These are phyloP conservation scores for Backusella westeae DNA, from an alignment of 192 early-diverging fungal genomes.

Conservation along the genomic window DNA sequence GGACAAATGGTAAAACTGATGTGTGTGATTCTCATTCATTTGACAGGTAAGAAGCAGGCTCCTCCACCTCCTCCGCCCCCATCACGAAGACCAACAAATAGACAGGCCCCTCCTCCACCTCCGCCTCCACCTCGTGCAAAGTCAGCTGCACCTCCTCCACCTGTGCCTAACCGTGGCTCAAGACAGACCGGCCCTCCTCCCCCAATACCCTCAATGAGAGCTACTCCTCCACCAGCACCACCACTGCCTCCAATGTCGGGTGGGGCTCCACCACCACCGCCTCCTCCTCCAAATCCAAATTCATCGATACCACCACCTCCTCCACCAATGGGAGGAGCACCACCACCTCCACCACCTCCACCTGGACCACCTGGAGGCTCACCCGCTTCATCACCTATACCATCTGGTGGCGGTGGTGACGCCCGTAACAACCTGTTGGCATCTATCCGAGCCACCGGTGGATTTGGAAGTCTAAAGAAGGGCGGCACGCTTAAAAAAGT, in stretches of 20 bases:
- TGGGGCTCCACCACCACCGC: not conserved
- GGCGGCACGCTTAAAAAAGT: not conserved
- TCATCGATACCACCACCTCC: not conserved
- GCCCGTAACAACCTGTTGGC: slow-evolving; percentile 42
- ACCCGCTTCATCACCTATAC: not conserved
- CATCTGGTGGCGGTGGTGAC: not conserved
- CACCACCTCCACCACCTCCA: not conserved
- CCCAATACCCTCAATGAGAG: not conserved
- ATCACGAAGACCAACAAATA: slow-evolving; percentile 15
- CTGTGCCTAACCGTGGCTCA: slow-evolving; percentile 16
- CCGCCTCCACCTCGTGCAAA: slow-evolving; percentile 28
- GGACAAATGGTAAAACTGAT: not conserved
- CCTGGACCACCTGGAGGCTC: slow-evolving; percentile 7
- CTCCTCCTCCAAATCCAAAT: not conserved
- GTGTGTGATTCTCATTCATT: not conserved
- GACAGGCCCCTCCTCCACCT: slow-evolving; percentile 30
- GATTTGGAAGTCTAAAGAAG: slow-evolving; percentile 43
- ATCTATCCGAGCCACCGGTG: slow-evolving; percentile 48
- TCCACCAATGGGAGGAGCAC: not conserved
- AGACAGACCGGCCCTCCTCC: slow-evolving; percentile 20
- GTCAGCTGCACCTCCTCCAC: slow-evolving; percentile 26
- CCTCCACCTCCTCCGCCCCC: slow-evolving; percentile 26
- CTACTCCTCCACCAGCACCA: slow-evolving; percentile 10
- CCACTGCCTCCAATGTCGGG: not conserved
- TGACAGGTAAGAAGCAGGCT: slow-evolving; percentile 32